Evolutionary conservation across 352 stramenopile genomes (phyloP), one percentile per base, ranked within the genome.

Genomic region (Blastocystis sp.): DNA sequence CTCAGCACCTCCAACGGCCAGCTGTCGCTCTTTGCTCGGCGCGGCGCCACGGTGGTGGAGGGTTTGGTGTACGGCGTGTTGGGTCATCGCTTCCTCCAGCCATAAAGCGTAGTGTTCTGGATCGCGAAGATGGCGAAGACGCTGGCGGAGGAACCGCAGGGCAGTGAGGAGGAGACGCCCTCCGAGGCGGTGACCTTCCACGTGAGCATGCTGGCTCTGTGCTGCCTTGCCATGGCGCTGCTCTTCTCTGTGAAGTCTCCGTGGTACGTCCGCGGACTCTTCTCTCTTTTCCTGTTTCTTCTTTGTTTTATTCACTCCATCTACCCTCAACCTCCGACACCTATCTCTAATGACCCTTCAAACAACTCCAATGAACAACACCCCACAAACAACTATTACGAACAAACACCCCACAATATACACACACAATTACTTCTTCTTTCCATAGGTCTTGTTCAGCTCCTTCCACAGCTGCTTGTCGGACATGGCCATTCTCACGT

Each of bases 391-490:
- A n/a, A n/a, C n/a, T n/a, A n/a, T n/a, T n/a, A n/a, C n/a, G n/a
- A n/a, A n/a, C 70, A 53, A 81, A 81, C 70, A 81, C 17, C 40
- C 45, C 14, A 60, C 23, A 62, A 56, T 34, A 79, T 40, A n/a
- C 17, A 34, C 45, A 62, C 65, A 66, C 40, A 52, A 62, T 62
- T 81, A 81, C 17, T 81, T 81, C 70, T 81, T 81, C 70, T 81
- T 81, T 52, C 65, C 70, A 19, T 66, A 81, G 23, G 62, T 81
- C 70, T 81, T 81, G n/a, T 52, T 19, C 34, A 81, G 70, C 28
- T 81, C 62, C 65, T 87, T 87, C 28, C 45, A 76, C 62, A 87
- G 23, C 65, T 87, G 62, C 43, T 87, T 87, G 43, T 87, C 77
- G 2, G 77, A 87, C 77, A 87, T 87, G 34, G 76, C 76, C 76